Evolutionary conservation across 139 green algal genomes (phyloP).

Genomic region (Picocystis salinarum): DNA sequence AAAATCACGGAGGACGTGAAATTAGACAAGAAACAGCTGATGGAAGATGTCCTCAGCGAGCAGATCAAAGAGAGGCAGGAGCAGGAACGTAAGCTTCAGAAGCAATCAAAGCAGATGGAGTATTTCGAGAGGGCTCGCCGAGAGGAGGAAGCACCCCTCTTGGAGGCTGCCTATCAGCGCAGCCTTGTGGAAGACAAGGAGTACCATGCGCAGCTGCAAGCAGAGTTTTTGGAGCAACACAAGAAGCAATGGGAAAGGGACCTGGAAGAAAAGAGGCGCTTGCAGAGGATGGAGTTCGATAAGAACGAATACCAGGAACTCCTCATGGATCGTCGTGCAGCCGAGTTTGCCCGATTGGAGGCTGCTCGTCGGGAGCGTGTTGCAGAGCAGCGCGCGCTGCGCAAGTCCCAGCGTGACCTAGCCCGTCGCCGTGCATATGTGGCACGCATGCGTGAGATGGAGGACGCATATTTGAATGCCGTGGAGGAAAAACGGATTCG

Average conservation of each 20-base stretch:
- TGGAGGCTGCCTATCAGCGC: constrained; percentile 20
- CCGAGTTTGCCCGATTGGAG: constrained; percentile 70
- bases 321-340: constrained; percentile 49
- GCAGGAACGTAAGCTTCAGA: constrained; percentile 55
- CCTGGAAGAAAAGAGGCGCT: constrained; percentile 54
- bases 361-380: constrained; percentile 29
- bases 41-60: constrained; percentile 38
- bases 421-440: constrained; percentile 55
- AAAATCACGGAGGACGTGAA: constrained; percentile 46
- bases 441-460: constrained; percentile 30
- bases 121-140: constrained; percentile 79
- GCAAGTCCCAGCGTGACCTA: constrained; percentile 37
- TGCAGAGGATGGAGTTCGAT: constrained; percentile 21
- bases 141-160: constrained; percentile 71
- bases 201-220: constrained; percentile 22
- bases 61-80: constrained; percentile 54
- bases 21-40: constrained; percentile 54
- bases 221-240: constrained; percentile 19
- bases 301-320: constrained; percentile 20
- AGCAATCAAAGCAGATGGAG: constrained; percentile 62
- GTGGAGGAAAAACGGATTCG: too few species aligned
- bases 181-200: constrained; percentile 34
- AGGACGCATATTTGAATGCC: too few species aligned
- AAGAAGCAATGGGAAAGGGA: constrained; percentile 60
- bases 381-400: constrained; percentile 23